Conservation (phyloP, 2,329 filamentous ascomycete genomes). For the Didymella sp. region DNA sequence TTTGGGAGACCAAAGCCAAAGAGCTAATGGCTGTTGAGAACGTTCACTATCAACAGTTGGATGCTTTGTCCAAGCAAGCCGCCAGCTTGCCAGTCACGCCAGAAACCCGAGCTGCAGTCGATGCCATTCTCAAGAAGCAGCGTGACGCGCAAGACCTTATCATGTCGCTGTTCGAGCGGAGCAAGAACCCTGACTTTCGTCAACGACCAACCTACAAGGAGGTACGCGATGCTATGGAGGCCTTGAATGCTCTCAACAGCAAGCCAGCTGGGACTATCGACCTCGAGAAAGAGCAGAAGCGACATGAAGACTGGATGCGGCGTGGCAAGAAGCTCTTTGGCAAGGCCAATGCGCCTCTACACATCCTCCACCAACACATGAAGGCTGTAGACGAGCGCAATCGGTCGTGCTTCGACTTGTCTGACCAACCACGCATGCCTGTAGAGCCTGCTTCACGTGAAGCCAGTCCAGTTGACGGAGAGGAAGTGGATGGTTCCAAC, state of each 20-base stretch:
- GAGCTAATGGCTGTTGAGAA: slow-evolving; percentile 91
- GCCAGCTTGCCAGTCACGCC: slow-evolving; percentile 78
- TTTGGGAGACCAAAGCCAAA: slow-evolving; percentile 92
- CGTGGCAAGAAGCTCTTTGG: slow-evolving; percentile 97
- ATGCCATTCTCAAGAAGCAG: slow-evolving; percentile 94
- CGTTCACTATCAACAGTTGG: slow-evolving; percentile 92
- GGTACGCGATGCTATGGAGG: slow-evolving; percentile 88
- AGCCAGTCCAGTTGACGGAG: slow-evolving; percentile 65
- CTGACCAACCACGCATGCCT: slow-evolving; percentile 85
- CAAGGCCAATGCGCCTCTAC: slow-evolving; percentile 94
- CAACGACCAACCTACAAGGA: slow-evolving; percentile 87
- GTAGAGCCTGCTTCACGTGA: slow-evolving; percentile 92
- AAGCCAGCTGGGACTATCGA: slow-evolving; percentile 91
- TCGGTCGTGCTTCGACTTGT: slow-evolving; percentile 86
- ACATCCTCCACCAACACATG: slow-evolving; percentile 95
- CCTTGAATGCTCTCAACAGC: slow-evolving; percentile 85
- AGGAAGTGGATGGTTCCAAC: slow-evolving; percentile 54
- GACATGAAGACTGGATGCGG: slow-evolving; percentile 99
- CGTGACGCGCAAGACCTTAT: slow-evolving; percentile 92
- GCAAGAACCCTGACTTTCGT: slow-evolving; percentile 74
- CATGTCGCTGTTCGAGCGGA: slow-evolving; percentile 78
- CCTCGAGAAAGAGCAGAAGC: slow-evolving; percentile 90
- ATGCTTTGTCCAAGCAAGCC: slow-evolving; percentile 87
- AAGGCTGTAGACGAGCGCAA: slow-evolving; percentile 92
- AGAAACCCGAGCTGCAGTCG: slow-evolving; percentile 81